Evolutionary conservation across 306 rosid species (phyloP), one percentile per base, ranked within the genome.

Genomic region (Vigna hirtella): DNA sequence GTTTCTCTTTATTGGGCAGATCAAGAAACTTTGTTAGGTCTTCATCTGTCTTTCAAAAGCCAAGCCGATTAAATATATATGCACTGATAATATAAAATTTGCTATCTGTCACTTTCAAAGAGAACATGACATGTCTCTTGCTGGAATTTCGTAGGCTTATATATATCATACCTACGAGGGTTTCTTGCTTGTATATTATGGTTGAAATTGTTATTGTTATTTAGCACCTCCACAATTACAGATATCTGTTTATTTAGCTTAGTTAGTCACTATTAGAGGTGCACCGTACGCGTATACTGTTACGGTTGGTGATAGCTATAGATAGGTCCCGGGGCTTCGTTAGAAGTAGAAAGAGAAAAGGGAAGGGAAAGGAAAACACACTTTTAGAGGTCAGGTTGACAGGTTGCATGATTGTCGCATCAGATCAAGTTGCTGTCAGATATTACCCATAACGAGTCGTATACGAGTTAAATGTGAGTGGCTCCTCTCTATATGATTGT

Each of bases 41-140:
- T 77, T 72, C 40, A 47, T 38, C 58, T 65, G 55, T 57, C 70
- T 72, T 65, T 72, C 58, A n/a, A 82, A 82, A 56, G 66, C 73
- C 66, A 55, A 43, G 52, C 14, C 1, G 34, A 69, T 70, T 51
- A 49, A 17, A 76, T 57, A 20, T 68, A 20, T 24, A 59, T 9
- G 20, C 47, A 42, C 28, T 3, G 59, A 20, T 28, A 4, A 73
- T 43, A 40, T 13, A 53, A 59, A 50, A 72, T 4, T 51, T 14
- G 42, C 17, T 65, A 15, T 63, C 62, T 28, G 45, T 73, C 70
- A 56, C 64, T 73, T 80, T 80, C 62, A 16, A 15, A 47, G 34
- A 74, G 70, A 80, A 52, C 52, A 53, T 72, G 74, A 15, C 32
- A 65, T 73, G 51, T 40, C 18, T 66, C 53, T 43, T 30, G 42